These are phyloP conservation scores for Jackrogersella minutella DNA, from an alignment of 495 filamentous ascomycete species.

Conservation along the genomic window DNA sequence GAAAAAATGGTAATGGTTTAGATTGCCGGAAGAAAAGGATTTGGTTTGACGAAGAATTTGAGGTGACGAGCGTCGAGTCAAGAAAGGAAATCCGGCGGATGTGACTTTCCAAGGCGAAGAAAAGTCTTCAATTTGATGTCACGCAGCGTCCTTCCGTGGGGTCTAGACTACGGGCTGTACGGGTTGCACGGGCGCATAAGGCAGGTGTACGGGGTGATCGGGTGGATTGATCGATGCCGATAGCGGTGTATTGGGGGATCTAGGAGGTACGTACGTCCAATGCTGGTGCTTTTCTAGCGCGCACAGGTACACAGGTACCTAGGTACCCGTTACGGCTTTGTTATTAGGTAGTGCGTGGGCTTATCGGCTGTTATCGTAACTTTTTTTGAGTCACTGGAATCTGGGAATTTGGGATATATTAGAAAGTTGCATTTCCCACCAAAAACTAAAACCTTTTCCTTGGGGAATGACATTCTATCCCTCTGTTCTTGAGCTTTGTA, in stretches of 20 bases:
- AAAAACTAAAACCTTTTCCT: neutral
- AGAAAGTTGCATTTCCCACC: constrained; percentile 15
- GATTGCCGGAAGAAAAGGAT: neutral
- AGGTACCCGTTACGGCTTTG: constrained; percentile 6
- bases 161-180: constrained; percentile 11
- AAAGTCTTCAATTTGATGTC: constrained; percentile 36
- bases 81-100: constrained; percentile 33
- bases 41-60: neutral
- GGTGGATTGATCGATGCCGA: constrained; percentile 18
- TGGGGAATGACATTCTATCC: neutral
- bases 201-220: constrained; percentile 14
- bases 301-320: too few species aligned
- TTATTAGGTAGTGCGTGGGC: constrained; percentile 20
- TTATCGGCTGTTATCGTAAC: constrained; percentile 27
- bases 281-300: too few species aligned
- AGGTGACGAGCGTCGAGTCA: constrained; percentile 11
- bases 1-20: constrained; percentile 2
- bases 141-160: constrained; percentile 6
- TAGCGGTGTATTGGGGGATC: constrained; percentile 40
- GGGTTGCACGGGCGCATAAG: neutral
- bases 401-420: constrained; percentile 23
- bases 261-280: too few species aligned
- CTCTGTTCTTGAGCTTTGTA: neutral
- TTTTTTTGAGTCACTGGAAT: constrained; percentile 37
- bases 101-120: constrained; percentile 14